Evolutionary conservation across 805 yeast species (phyloP), one percentile per base, ranked within the genome.

Genomic region (Teunomyces atbi): DNA sequence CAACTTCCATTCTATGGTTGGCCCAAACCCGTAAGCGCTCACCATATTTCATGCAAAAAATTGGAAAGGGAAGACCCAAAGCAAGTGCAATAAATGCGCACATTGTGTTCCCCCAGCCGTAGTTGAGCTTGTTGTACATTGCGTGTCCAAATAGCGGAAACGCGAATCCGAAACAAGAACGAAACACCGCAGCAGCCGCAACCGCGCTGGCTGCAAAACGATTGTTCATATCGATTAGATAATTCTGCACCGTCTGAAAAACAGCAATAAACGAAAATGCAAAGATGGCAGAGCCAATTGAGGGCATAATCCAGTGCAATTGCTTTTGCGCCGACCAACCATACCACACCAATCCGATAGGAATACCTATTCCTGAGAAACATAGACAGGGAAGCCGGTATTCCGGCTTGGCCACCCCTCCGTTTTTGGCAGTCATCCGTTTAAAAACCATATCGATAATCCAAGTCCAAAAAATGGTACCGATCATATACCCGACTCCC

Each of bases 31-130:
- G 52, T 35, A 70, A 57, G 40, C 56, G 50, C 46, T 69, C 73
- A 10, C 75, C 75, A 45, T 67, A 64, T 41, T 57, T 51, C 45
- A 62, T 61, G 49, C 73, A 68, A 34, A 66, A 48, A 7, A 66
- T 53, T 1, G 75, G 75, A 50, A 70, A 69, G 5, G 74, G 74
- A 8, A 67, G 48, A 2, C 75, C 74, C 44, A 70, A 56, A 1
- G 56, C 54, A 10, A 69, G 46, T 5, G 63, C 68, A 27, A 70
- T 54, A 37, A 67, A 48, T 5, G 66, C 75, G 50, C 71, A 66
- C 61, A 69, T 54, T 15, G 73, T 66, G 47, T 68, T 68, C 1
- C 69, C 74, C 73, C 74, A 69, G 5, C 74, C 74, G 48, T 69
- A 69, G 7, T 62, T 63, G 40, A 69, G 49, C 30, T 44, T 49